Evolutionary conservation across 352 stramenopile genomes (phyloP).

Genomic region (Phytophthora cajani): DNA sequence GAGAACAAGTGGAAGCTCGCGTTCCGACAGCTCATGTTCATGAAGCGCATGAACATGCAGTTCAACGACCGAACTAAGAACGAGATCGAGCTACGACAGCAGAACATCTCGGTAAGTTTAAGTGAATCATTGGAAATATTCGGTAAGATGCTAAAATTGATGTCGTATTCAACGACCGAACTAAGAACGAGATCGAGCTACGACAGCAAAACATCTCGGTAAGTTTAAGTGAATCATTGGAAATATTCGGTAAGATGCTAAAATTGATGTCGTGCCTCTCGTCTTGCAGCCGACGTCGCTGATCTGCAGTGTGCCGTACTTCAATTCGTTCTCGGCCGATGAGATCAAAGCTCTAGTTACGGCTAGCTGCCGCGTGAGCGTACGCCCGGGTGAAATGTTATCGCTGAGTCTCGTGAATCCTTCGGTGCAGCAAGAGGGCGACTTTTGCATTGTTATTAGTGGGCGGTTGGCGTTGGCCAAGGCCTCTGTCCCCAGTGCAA

Average conservation of each 20-base stretch:
- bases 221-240: background rate
- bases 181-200: slow-evolving; percentile 82
- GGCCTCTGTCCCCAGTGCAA: slow-evolving; percentile 41
- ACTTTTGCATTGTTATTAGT: slow-evolving; percentile 75
- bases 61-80: slow-evolving; percentile 80
- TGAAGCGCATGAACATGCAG: slow-evolving; percentile 86
- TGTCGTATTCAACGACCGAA: slow-evolving; percentile 61
- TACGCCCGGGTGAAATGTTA: slow-evolving; percentile 64
- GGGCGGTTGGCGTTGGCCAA: slow-evolving; percentile 55
- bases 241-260: background rate
- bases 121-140: background rate
- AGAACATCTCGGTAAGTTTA: slow-evolving; percentile 70
- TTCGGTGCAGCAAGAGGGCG: slow-evolving; percentile 31
- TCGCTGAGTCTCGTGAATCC: slow-evolving; percentile 28
- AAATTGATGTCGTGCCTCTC: background rate
- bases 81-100: slow-evolving; percentile 79
- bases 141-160: background rate
- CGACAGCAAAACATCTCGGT: slow-evolving; percentile 83
- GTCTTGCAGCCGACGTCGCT: slow-evolving; percentile 60
- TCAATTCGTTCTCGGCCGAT: slow-evolving; percentile 64
- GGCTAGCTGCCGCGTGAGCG: slow-evolving; percentile 44
- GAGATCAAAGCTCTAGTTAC: slow-evolving; percentile 64
- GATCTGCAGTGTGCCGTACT: slow-evolving; percentile 81
- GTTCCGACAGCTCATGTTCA: slow-evolving; percentile 83
- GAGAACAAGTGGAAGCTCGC: slow-evolving; percentile 82